Evolutionary conservation across 2,329 filamentous ascomycete species (phyloP).

Genomic region (Microcera coccophila): DNA sequence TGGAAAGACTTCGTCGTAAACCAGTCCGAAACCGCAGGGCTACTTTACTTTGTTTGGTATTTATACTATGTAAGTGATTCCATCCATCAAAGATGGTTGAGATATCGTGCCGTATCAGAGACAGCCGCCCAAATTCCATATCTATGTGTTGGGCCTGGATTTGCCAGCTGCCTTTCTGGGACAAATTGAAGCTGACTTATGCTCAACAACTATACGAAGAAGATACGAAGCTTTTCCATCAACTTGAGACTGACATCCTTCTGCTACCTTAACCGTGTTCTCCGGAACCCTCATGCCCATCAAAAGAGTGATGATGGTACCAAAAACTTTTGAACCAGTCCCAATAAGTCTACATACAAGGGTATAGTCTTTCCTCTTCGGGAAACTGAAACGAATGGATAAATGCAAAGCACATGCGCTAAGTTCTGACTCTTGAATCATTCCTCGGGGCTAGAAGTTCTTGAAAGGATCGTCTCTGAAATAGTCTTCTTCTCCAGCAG

Average conservation of each 20-base stretch:
- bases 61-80: no score
- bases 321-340: constrained; percentile 4
- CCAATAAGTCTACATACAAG: constrained; percentile 24
- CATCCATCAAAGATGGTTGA: no score
- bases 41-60: no score
- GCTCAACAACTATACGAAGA: neutral
- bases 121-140: neutral
- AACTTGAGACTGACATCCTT: constrained; percentile 7
- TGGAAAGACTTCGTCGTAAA: no score
- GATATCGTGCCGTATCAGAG: no score
- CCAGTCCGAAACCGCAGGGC: no score
- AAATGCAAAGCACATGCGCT: constrained; percentile 15
- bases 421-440: neutral
- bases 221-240: neutral
- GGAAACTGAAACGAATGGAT: constrained; percentile 7
- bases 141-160: constrained; percentile 6
- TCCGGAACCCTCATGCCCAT: constrained; percentile 15
- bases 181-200: neutral
- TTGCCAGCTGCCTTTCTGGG: constrained; percentile 1
- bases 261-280: constrained; percentile 4
- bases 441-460: constrained; percentile 46
- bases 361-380: constrained; percentile 13
- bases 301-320: constrained; percentile 10
- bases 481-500: constrained; percentile 52
- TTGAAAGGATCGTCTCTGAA: constrained; percentile 59